Percentiles rank a stretch among this genome's conserved stretches.
These are phyloP conservation scores for Cutaneotrichosporon sp. DNA, from an alignment of 1,284 basidiomycete species.

Conservation along the genomic window DNA sequence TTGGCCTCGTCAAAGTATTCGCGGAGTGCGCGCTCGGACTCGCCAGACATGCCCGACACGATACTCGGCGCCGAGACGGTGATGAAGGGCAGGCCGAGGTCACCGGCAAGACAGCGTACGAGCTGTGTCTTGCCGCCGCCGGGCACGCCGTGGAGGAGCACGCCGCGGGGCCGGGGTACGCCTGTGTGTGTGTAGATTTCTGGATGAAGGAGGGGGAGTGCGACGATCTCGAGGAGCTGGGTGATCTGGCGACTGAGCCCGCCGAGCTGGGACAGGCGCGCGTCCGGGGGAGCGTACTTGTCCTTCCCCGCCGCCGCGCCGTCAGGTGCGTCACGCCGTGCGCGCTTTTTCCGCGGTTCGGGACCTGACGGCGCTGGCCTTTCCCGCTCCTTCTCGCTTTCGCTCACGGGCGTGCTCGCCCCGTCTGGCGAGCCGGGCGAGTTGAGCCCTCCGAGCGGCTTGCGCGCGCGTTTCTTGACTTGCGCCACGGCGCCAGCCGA, in stretches of 20 bases:
- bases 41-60: slow-evolving; percentile 95
- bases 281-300: slow-evolving; percentile 45
- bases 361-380: not conserved
- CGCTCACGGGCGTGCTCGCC: slow-evolving; percentile 6
- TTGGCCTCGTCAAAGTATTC: slow-evolving; percentile 97
- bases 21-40: slow-evolving; percentile 89
- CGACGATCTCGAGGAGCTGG: slow-evolving; percentile 90
- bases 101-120: slow-evolving; percentile 88
- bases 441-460: slow-evolving; percentile 17
- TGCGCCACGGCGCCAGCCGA: not conserved
- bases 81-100: slow-evolving; percentile 87
- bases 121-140: slow-evolving; percentile 94
- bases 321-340: not conserved
- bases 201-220: slow-evolving; percentile 89
- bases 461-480: slow-evolving; percentile 13
- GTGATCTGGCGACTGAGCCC: slow-evolving; percentile 81
- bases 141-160: slow-evolving; percentile 89
- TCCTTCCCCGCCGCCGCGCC: slow-evolving; percentile 6
- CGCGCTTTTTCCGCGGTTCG: slow-evolving; percentile 15
- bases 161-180: slow-evolving; percentile 87
- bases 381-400: slow-evolving; percentile 2
- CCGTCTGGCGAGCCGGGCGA: slow-evolving; percentile 5
- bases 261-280: slow-evolving; percentile 72
- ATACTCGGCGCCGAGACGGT: slow-evolving; percentile 89
- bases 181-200: slow-evolving; percentile 93